A percentile compares a stretch with the other conserved stretches of the same genome.
phyloP scores from a whole-genome alignment of 768 basidiomycete genomes.

The Chalciporus piperatus region DNA sequence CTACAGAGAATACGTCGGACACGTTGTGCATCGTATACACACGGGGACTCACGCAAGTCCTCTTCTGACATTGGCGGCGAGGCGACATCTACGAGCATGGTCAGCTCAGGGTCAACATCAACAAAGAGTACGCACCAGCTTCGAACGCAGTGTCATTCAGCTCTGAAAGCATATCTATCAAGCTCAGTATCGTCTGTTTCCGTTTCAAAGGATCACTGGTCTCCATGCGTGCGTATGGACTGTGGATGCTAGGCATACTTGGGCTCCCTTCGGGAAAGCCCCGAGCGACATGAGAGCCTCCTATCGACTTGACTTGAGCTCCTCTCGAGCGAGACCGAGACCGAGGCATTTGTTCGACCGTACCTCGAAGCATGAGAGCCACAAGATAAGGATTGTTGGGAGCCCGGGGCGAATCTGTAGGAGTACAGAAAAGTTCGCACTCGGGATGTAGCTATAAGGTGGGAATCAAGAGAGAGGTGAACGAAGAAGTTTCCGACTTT shows the following conservation, averaged over 20 bases:
- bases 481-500: slow-evolving; percentile 29
- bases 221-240: slow-evolving; percentile 30
- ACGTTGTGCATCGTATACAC: slow-evolving; percentile 2
- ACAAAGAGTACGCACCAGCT: slow-evolving; percentile 27
- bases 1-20: slow-evolving; percentile 14
- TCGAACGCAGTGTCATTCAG: slow-evolving; percentile 38
- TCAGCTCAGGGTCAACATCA: slow-evolving; percentile 4
- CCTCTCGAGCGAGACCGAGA: slow-evolving; percentile 27
- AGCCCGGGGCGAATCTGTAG: slow-evolving; percentile 23
- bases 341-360: slow-evolving; percentile 24
- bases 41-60: slow-evolving; percentile 36
- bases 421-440: slow-evolving; percentile 13
- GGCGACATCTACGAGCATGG: slow-evolving; percentile 18
- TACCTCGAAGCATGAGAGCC: slow-evolving; percentile 32
- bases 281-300: slow-evolving; percentile 22
- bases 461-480: slow-evolving; percentile 28
- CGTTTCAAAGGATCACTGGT: slow-evolving; percentile 31
- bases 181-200: slow-evolving; percentile 45
- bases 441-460: slow-evolving; percentile 28
- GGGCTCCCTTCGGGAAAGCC: slow-evolving; percentile 27
- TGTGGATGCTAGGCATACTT: slow-evolving; percentile 20
- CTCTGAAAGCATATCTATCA: slow-evolving; percentile 47
- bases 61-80: slow-evolving; percentile 41
- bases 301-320: slow-evolving; percentile 25
- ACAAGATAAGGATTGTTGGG: slow-evolving; percentile 20